Conservation (phyloP, 805 yeast species). For the Kuraishia molischiana region DNA sequence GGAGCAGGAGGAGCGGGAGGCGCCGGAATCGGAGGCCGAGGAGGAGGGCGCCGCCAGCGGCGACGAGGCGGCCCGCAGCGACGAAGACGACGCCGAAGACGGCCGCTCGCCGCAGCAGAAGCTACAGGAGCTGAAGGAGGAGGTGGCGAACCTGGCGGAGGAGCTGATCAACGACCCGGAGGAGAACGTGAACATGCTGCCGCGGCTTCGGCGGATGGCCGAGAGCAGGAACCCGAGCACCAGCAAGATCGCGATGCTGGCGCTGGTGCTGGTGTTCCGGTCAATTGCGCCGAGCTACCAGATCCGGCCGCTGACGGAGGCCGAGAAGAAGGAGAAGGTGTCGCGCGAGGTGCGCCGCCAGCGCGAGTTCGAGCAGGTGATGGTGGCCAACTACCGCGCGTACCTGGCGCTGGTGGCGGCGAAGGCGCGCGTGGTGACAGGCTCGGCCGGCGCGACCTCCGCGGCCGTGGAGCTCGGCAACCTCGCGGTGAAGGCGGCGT, state of each 20-base stretch:
- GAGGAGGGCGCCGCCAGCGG: slow-evolving; percentile 9
- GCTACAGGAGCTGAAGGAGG: slow-evolving; percentile 61
- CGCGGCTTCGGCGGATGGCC: slow-evolving; percentile 63
- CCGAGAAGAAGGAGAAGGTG: slow-evolving; percentile 75
- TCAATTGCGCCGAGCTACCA: slow-evolving; percentile 81
- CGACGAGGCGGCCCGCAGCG: slow-evolving; percentile 7
- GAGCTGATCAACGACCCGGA: slow-evolving; percentile 82
- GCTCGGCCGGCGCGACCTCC: slow-evolving; percentile 16
- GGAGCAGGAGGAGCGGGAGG: slow-evolving; percentile 9
- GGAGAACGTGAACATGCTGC: slow-evolving; percentile 56
- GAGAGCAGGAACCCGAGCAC: slow-evolving; percentile 57
- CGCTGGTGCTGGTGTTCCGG: slow-evolving; percentile 79
- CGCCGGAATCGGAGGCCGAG: slow-evolving; percentile 8
- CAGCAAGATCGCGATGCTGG: slow-evolving; percentile 60
- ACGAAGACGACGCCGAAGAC: slow-evolving; percentile 28
- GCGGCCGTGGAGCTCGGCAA: slow-evolving; percentile 36
- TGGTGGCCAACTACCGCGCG: slow-evolving; percentile 58
- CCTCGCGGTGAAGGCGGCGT: slow-evolving; percentile 65
- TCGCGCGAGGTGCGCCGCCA: slow-evolving; percentile 71
- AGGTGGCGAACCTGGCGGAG: slow-evolving; percentile 74
- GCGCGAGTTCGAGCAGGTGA: slow-evolving; percentile 72
- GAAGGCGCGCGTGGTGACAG: slow-evolving; percentile 21
- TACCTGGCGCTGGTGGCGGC: slow-evolving; percentile 50
- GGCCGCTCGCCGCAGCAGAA: slow-evolving; percentile 41
- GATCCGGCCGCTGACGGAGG: slow-evolving; percentile 73